Base-by-base conservation (phyloP, 2,329 filamentous ascomycete genomes). In the Conoideocrella luteorostrata region DNA sequence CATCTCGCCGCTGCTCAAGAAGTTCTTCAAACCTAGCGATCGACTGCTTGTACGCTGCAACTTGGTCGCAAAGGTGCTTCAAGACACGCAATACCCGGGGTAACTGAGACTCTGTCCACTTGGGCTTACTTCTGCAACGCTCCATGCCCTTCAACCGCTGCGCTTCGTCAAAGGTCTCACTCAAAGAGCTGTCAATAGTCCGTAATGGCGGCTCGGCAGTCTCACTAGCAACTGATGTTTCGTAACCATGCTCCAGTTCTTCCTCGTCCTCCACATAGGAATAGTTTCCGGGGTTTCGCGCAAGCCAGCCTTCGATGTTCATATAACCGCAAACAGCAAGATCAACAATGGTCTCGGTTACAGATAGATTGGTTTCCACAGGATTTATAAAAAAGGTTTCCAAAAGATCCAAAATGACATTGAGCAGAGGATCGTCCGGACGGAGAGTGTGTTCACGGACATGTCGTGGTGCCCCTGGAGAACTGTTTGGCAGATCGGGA, bases 321-420 rank as follows among this genome's bases (percentile, higher is more conserved):
- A 95, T 84, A 50, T 87, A 86, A 5, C 88, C 86, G 54, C 93
- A 97, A 1, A 86, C 81, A 10, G 86, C 86, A 32, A 98, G 71
- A 51, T 88, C 85, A 22, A 94, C 77, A 34, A 97, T 72, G 1
- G 86, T 78, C 55, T 94, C 87, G 0, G 91, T 97, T 2, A 96
- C 72, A 0, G 85, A 86, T 4, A 98, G 69, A 53, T 98, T 98
- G 3, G 86, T 90, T 54, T 96, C 88, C 3, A 97, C 82, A 3
- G 88, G 84, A 55, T 98, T 98, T 5, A 87, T 76, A 54, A 96
- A 88, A 57, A 97, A 98, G 0, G 75, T 82, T 35, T 84, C 76
- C 10, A 98, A 65, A 7, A 91, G 73, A 34, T 85, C 82, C 9
- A 86, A 67, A 2, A 86, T 69, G 7, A 86, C 79, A 59, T 77